These are phyloP conservation scores for Echites panduratus DNA, from an alignment of 257 asterid genomes.

Conservation along the genomic window DNA sequence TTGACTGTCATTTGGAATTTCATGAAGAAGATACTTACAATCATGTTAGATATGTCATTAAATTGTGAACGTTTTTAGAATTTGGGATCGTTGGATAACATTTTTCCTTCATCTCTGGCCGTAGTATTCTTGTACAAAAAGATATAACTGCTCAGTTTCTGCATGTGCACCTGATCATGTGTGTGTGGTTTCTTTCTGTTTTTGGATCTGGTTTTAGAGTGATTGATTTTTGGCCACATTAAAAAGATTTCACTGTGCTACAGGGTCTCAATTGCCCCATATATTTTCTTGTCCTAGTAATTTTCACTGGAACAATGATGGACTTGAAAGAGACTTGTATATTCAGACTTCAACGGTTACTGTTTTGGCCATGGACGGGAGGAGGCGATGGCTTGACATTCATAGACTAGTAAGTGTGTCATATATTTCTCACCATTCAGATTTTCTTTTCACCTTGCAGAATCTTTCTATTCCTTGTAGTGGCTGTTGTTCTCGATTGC, in stretches of 20 bases:
- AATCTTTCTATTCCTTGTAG: not conserved
- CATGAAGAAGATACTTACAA: slow-evolving; percentile 1
- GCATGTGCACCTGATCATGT: too few relatives aligned
- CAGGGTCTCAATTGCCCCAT: slow-evolving; percentile 41
- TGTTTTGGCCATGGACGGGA: slow-evolving; percentile 95
- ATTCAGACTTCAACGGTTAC: slow-evolving; percentile 73
- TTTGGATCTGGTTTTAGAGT: not conserved
- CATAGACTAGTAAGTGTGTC: slow-evolving; percentile 58
- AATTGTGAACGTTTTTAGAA: not conserved
- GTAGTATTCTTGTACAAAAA: not conserved
- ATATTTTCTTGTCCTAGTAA: slow-evolving; percentile 57
- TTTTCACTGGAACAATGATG: slow-evolving; percentile 73
- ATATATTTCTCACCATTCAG: not conserved
- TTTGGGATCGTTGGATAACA: not conserved
- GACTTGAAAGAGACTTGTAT: slow-evolving; percentile 82
- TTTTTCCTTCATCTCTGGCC: not conserved
- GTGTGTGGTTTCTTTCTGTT: too few relatives aligned
- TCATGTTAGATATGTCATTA: not conserved
- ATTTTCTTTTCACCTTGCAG: not conserved
- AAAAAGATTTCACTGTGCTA: slow-evolving; percentile 13
- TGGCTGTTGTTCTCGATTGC: not conserved
- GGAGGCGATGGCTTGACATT: slow-evolving; percentile 97
- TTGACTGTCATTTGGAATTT: slow-evolving; percentile 4
- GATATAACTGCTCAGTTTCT: not conserved
- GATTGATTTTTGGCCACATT: not conserved